Conservation (phyloP, 768 basidiomycete species). For the Suillus americanus region DNA sequence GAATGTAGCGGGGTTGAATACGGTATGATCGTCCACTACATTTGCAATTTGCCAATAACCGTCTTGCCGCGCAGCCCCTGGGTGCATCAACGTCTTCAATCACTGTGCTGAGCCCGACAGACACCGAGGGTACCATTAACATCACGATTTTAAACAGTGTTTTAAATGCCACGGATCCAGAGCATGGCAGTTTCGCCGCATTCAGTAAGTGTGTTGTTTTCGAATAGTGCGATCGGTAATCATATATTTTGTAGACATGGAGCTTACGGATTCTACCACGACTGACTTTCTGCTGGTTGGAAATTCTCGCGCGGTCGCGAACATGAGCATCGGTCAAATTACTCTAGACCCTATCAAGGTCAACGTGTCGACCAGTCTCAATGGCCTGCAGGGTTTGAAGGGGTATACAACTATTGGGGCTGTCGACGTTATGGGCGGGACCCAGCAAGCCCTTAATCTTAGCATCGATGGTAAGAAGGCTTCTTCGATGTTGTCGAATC, state of each 20-base stretch:
- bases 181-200: constrained; percentile 51
- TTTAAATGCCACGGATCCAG: constrained; percentile 45
- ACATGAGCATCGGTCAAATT: constrained; percentile 61
- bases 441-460: constrained; percentile 55
- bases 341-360: constrained; percentile 72
- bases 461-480: constrained; percentile 49
- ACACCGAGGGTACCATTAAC: constrained; percentile 64
- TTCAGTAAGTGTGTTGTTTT: constrained; percentile 48
- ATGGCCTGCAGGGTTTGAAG: constrained; percentile 61
- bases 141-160: constrained; percentile 59
- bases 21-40: constrained; percentile 35
- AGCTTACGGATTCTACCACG: constrained; percentile 50
- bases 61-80: constrained; percentile 43
- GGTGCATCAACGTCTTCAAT: constrained; percentile 66
- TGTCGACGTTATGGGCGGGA: constrained; percentile 70
- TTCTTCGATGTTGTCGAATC: not conserved
- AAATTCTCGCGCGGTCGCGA: constrained; percentile 58
- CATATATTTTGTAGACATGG: constrained; percentile 40
- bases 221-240: not conserved
- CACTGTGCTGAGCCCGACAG: constrained; percentile 45
- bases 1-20: constrained; percentile 57
- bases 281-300: constrained; percentile 60
- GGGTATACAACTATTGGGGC: constrained; percentile 51
- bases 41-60: constrained; percentile 2
- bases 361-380: constrained; percentile 60